Percentiles rank a stretch among this genome's conserved stretches.
Evolutionary conservation across 2,329 filamentous ascomycete genomes (phyloP).

Genomic region (Colletotrichum chrysophilum): DNA sequence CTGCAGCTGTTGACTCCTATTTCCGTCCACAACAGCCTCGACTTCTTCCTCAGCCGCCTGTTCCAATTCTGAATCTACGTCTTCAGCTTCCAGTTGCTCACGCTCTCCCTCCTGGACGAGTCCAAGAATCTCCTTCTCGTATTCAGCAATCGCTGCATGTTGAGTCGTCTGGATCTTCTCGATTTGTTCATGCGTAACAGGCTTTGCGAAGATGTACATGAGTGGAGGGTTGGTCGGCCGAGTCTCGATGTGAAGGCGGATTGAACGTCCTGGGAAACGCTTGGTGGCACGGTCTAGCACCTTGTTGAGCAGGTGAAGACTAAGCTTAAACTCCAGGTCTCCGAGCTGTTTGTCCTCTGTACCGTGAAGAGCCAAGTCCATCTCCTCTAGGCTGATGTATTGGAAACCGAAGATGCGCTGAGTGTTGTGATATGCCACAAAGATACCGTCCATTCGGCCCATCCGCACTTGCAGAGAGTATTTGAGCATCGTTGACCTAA

Average conservation of each 20-base stretch:
- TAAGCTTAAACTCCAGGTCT: conserved; percentile 84
- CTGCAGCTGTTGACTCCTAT: conserved; percentile 26
- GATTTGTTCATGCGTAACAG: conserved; percentile 76
- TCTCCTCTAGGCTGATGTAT: conserved; percentile 84
- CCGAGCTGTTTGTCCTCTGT: conserved; percentile 71
- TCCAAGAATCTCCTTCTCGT: conserved; percentile 68
- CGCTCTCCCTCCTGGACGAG: conserved; percentile 38
- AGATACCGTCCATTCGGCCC: conserved; percentile 98
- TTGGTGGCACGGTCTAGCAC: conserved; percentile 76
- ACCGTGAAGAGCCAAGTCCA: conserved; percentile 91
- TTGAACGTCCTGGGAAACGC: conserved; percentile 75
- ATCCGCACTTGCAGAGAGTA: conserved; percentile 97
- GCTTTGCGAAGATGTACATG: conserved; percentile 92
- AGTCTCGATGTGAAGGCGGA: conserved; percentile 85
- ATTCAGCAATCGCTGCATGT: conserved; percentile 68
- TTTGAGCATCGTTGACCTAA: conserved; percentile 90
- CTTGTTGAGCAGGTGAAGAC: conserved; percentile 79
- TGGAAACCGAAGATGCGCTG: conserved; percentile 97
- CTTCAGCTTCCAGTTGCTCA: not conserved
- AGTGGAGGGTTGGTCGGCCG: conserved; percentile 63
- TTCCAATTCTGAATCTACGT: conserved; percentile 20
- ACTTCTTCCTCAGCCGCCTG: conserved; percentile 10
- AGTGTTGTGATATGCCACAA: conserved; percentile 95
- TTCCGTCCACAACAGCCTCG: conserved; percentile 15
- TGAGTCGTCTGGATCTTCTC: conserved; percentile 73